Evolutionary conservation across 1,284 basidiomycete genomes (phyloP), one percentile per base, ranked within the genome.

Genomic region (Psilocybe mexicana): DNA sequence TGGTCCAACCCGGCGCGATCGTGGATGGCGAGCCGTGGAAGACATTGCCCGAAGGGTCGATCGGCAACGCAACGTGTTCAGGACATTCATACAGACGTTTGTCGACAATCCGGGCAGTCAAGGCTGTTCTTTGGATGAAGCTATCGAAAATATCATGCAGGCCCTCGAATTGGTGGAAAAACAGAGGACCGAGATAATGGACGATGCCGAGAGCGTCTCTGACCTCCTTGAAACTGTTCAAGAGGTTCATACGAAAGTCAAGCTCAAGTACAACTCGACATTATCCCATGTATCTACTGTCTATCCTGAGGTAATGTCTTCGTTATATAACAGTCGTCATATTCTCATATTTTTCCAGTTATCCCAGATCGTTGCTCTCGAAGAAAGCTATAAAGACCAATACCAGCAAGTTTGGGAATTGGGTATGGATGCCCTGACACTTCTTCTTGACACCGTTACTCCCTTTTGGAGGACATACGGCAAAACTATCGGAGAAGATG

Each of bases 381-480:
- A 90, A 67, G 88, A 90, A 70, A 87, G 82, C 64, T 90, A 90
- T 70, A 81, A 81, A 62, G 86, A 89, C 63, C 84, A 85, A 57
- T 90, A 88, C 61, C 87, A 90, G 63, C 86, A 88, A 61, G 71
- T 90, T 50, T 90, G 86, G 86, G 88, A 90, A 60, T 75, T 90
- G 53, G 88, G 83, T 10, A 83, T 90, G 79, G 85, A 90, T 58
- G 84, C 83, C 0, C 74, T 90, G 51, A 90, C 89, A 0, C 79
- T 91, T 58, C 70, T 90, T 49, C 76, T 91, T 45, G 88, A 91
- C 65, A 85, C 81, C 5, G 83, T 90, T 11, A 83, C 88, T 0
- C 88, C 88, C 0, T 83, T 91, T 66, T 91, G 89, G 88, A 77
- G 89, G 58, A 87, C 79, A 40, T 90, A 91, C 59, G 88, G 88